Evolutionary conservation across 371 early-diverging fungal species (phyloP), one percentile per base, ranked within the genome.

Genomic region (Thermomucor indicae-seudaticae): DNA sequence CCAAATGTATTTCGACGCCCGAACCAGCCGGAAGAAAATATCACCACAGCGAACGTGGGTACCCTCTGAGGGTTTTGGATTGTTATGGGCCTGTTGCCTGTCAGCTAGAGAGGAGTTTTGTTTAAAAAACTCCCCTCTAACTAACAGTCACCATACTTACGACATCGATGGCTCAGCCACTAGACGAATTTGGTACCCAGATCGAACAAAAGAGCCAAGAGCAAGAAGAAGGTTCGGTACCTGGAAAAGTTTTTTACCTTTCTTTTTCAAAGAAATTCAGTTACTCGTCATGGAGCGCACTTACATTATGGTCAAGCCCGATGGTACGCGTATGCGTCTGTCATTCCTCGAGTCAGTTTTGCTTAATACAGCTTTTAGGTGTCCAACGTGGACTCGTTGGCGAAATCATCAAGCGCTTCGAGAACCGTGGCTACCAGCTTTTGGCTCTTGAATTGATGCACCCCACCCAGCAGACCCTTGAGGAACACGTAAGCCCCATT

Each of bases 381-480:
- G 91, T 91, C 65, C 87, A 92, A 73, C 90, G 95, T 55, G 91
- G 93, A 65, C 83, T 99, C 53, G 94, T 98, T 61, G 96, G 96
- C 65, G 92, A 93, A 69, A 91, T 99, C 70, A 88, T 98, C 70
- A 81, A 86, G 74, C 92, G 98, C 54, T 97, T 98, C 75, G 98
- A 97, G 76, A 61, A 74, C 49, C 83, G 84, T 65, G 92, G 91
- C 25, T 92, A 83, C 82, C 78, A 85, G 78, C 86, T 96, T 60
- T 58, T 84, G 49, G 95, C 92, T 51, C 83, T 95, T 62, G 86
- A 92, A 79, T 81, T 93, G 55, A 49, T 85, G 51, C 68, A 83
- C 70, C 91, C 96, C 57, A 70, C 80, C 57, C 58, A 78, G 58
- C 84, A 85, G 57, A 85, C 79, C 62, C 85, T 98, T 55, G 85